Evolutionary conservation across 148 eudicot genomes (phyloP), one percentile per base, ranked within the genome.

Genomic region (Cornus controversa): DNA sequence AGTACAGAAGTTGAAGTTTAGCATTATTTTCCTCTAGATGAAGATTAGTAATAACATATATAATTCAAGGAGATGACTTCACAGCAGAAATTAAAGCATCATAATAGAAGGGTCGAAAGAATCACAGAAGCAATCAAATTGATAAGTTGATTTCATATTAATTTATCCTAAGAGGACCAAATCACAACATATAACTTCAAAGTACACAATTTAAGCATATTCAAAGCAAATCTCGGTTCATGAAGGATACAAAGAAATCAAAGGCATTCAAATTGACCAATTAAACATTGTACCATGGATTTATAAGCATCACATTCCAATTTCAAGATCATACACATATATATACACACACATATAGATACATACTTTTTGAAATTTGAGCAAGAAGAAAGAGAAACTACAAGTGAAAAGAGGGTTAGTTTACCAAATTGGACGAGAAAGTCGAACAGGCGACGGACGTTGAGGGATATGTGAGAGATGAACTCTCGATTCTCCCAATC

Each of bases 401-500:
- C 20, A 20, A 50, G 57, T 50, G 57, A 50, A 50, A 16, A 9
- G 40, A 29, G n/a, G 16, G 71, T 7, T 36, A 16, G 20, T 0
- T 18, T 90, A 95, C 99, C 99, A 79, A 95, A 95, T 79, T 95
- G 94, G 75, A 95, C 91, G 65, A 95, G 97, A 81, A 95, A 95
- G 77, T 95, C 99, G 65, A 95, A 95, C 75, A 95, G 97, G 69
- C 93, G 93, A 45, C 97, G 98, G 64, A 93, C 88, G 63, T 93
- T 91, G 86, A 93, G 99, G 4, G 99, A 95, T 73, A 95, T 91
- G 87, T 93, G 89, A 71, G 99, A 95, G 29, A 93, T 93, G 86
- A 95, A 95, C 80, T 95, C 99, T 23, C 99, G 96, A 87, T 95
- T 95, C 82, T 95, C 99, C 99, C 97, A 95, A 80, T 95, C 99